Evolutionary conservation across 2,329 filamentous ascomycete genomes (phyloP).

Genomic region (Pyrenophora tritici-repentis): DNA sequence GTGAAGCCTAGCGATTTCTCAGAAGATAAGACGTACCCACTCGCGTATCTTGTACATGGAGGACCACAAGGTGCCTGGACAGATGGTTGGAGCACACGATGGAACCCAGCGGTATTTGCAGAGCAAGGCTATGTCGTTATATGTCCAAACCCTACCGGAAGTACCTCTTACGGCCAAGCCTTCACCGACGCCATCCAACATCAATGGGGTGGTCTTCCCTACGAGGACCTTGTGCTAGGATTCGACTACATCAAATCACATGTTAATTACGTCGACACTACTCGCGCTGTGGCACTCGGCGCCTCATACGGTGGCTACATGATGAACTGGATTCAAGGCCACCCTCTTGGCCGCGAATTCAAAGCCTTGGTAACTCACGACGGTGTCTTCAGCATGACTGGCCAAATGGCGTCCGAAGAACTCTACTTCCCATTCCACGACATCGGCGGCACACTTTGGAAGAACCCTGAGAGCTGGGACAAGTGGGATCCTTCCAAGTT

Average conservation of each 20-base stretch:
- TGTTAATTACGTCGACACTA: conserved; percentile 70
- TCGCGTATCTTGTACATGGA: conserved; percentile 81
- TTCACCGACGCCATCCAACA: conserved; percentile 76
- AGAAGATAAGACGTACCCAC: conserved; percentile 72
- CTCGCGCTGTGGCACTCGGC: conserved; percentile 72
- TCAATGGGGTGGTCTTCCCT: conserved; percentile 85
- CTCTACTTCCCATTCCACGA: conserved; percentile 59
- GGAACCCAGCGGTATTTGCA: conserved; percentile 85
- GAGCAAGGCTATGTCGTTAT: conserved; percentile 87
- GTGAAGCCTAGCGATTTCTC: conserved; percentile 69
- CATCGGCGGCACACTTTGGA: conserved; percentile 43
- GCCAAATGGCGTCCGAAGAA: conserved; percentile 57
- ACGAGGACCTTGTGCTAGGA: conserved; percentile 77
- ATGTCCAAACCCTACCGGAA: conserved; percentile 81
- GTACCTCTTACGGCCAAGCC: conserved; percentile 79
- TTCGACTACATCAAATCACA: conserved; percentile 74
- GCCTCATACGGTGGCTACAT: conserved; percentile 59
- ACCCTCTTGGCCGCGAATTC: conserved; percentile 80
- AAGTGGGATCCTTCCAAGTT: conserved; percentile 63
- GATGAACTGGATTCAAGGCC: conserved; percentile 85
- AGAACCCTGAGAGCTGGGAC: conserved; percentile 55
- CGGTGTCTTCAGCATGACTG: conserved; percentile 71
- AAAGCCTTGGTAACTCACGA: conserved; percentile 88
- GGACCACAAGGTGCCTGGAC: conserved; percentile 79
- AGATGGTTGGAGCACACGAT: conserved; percentile 78